A percentile compares a stretch with the other conserved stretches of the same genome.
phyloP scores from a whole-genome alignment of 208 protist species.

The Herpetomonas samuelpessoai region DNA sequence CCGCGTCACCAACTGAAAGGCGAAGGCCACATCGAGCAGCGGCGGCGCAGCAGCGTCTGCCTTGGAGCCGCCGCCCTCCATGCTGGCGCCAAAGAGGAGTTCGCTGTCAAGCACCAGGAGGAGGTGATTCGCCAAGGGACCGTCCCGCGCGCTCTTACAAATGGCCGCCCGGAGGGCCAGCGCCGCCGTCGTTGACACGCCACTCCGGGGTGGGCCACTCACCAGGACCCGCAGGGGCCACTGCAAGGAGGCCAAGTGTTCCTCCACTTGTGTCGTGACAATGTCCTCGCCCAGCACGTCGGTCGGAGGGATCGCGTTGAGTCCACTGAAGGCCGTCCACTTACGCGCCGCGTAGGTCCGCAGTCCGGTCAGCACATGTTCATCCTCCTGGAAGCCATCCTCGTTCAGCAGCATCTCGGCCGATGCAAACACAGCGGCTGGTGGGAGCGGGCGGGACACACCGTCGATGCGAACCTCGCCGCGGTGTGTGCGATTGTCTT shows the following conservation, averaged over 20 bases:
- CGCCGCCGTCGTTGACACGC: slow-evolving; percentile 55
- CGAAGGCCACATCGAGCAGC: slow-evolving; percentile 31
- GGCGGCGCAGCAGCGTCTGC: slow-evolving; percentile 5
- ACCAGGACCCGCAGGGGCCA: slow-evolving; percentile 32
- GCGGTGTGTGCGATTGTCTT: too few relatives aligned
- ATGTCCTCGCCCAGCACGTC: neutral
- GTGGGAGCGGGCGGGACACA: slow-evolving; percentile 14
- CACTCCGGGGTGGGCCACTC: slow-evolving; percentile 63
- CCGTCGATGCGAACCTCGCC: neutral
- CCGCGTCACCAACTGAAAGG: slow-evolving; percentile 52
- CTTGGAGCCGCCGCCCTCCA: neutral
- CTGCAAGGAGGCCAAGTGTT: neutral
- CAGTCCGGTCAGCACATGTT: slow-evolving; percentile 19
- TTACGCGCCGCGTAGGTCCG: neutral
- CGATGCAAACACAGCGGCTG: slow-evolving; percentile 10
- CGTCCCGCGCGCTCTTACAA: slow-evolving; percentile 18
- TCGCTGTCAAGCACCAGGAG: slow-evolving; percentile 56
- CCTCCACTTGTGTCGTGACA: neutral
- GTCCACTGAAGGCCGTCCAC: neutral
- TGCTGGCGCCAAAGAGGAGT: slow-evolving; percentile 28
- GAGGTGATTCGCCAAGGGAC: slow-evolving; percentile 33
- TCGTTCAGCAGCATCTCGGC: neutral
- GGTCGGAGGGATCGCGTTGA: neutral
- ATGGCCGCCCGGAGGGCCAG: slow-evolving; percentile 24
- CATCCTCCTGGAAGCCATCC: slow-evolving; percentile 4